phyloP scores from a whole-genome alignment of 2,329 filamentous ascomycete species.

The Colletotrichum truncatum region DNA sequence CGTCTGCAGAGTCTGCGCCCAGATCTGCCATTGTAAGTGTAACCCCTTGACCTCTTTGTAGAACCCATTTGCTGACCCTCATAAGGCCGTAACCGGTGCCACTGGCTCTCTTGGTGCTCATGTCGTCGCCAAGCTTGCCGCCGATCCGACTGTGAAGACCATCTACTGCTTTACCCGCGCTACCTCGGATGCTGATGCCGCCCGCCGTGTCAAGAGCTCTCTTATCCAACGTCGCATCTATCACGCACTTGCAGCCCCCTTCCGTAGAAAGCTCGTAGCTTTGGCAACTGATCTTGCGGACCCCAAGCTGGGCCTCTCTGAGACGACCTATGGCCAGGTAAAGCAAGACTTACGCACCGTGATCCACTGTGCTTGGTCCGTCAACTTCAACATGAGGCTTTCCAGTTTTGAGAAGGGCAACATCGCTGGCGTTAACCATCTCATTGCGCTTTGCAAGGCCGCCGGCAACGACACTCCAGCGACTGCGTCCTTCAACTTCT shows the following conservation, averaged over 20 bases:
- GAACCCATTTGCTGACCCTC: background rate
- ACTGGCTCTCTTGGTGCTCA: constrained; percentile 74
- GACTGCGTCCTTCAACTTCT: constrained; percentile 53
- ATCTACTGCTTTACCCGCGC: constrained; percentile 64
- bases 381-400: constrained; percentile 65
- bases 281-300: constrained; percentile 50
- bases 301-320: constrained; percentile 49
- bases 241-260: constrained; percentile 33
- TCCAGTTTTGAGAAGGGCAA: constrained; percentile 58
- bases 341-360: constrained; percentile 46
- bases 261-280: constrained; percentile 26
- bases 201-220: constrained; percentile 33
- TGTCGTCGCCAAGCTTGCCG: constrained; percentile 65
- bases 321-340: constrained; percentile 38
- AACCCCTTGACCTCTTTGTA: too few relatives aligned
- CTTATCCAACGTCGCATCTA: constrained; percentile 44
- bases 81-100: constrained; percentile 65
- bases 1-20: background rate
- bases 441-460: constrained; percentile 47
- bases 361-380: constrained; percentile 63
- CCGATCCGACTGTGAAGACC: constrained; percentile 60
- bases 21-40: constrained; percentile 6
- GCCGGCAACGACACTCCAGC: constrained; percentile 7
- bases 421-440: constrained; percentile 53
- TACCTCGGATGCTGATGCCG: constrained; percentile 32